phyloP scores from a whole-genome alignment of 1,284 basidiomycete species.

The Trametes sp. region DNA sequence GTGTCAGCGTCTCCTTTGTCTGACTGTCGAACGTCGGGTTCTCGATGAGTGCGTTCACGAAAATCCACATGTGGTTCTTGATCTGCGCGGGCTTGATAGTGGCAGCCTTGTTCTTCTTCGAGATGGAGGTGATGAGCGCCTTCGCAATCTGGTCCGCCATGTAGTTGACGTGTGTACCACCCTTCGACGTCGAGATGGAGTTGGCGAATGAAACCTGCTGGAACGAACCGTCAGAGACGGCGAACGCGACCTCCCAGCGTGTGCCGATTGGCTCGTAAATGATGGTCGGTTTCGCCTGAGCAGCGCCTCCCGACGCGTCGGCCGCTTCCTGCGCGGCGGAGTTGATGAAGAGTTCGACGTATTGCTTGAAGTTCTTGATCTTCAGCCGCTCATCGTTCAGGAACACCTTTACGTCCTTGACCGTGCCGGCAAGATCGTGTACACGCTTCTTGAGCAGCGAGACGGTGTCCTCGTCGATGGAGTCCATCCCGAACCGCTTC shows the following conservation, averaged over 20 bases:
- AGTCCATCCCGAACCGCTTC: conserved; percentile 90
- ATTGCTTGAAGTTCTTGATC: conserved; percentile 97
- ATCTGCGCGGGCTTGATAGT: conserved; percentile 93
- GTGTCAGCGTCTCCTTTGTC: conserved; percentile 96
- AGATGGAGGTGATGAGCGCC: conserved; percentile 79
- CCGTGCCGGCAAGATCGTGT: conserved; percentile 96
- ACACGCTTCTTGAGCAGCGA: conserved; percentile 94
- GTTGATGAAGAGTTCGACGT: conserved; percentile 93
- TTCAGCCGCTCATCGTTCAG: conserved; percentile 94
- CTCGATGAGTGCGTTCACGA: conserved; percentile 96
- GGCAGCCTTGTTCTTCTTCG: conserved; percentile 97
- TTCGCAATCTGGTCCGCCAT: conserved; percentile 93
- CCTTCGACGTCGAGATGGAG: conserved; percentile 97
- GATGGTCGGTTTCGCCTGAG: conserved; percentile 77
- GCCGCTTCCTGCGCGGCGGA: conserved; percentile 74
- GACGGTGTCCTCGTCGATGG: conserved; percentile 92
- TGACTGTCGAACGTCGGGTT: conserved; percentile 99
- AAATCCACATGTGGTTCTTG: conserved; percentile 99
- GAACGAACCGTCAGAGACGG: conserved; percentile 90
- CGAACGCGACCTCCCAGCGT: conserved; percentile 97
- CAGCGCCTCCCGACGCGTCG: conserved; percentile 76
- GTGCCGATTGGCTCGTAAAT: conserved; percentile 84
- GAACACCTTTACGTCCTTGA: conserved; percentile 93
- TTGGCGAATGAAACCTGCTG: conserved; percentile 98
- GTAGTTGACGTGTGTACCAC: conserved; percentile 92